phyloP scores from a whole-genome alignment of 2,329 filamentous ascomycete genomes.

The Paracoccidioides lutzii region DNA sequence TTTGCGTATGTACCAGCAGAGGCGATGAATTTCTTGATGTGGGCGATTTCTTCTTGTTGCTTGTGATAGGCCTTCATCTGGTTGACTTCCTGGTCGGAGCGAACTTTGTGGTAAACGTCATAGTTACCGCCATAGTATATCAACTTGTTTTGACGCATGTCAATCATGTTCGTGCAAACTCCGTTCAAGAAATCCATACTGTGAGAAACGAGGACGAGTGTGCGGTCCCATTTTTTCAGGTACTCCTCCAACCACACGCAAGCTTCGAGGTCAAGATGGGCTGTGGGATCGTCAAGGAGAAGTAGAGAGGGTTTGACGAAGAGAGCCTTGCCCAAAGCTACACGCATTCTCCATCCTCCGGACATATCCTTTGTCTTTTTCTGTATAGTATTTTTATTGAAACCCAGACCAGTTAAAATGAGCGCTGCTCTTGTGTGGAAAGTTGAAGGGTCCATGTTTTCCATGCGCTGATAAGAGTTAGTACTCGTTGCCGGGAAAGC shows the following conservation, averaged over 20 bases:
- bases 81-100: constrained; percentile 87
- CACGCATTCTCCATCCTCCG: constrained; percentile 99
- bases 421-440: constrained; percentile 92
- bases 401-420: constrained; percentile 95
- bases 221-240: constrained; percentile 98
- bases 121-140: constrained; percentile 99
- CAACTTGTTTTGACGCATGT: constrained; percentile 82
- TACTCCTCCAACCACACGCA: constrained; percentile 99
- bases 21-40: constrained; percentile 99
- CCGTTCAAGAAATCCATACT: constrained; percentile 99
- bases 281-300: constrained; percentile 93
- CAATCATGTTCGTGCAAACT: constrained; percentile 96
- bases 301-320: constrained; percentile 97
- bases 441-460: constrained; percentile 96
- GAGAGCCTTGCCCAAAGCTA: constrained; percentile 89
- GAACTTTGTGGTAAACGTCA: constrained; percentile 93
- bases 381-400: constrained; percentile 95
- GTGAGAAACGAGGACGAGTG: constrained; percentile 91
- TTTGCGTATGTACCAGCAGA: constrained; percentile 99
- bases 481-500: background rate
- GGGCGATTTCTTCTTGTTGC: constrained; percentile 96
- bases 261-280: constrained; percentile 97
- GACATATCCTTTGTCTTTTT: constrained; percentile 99
- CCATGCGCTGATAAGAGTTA: constrained; percentile 62
- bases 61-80: constrained; percentile 99